Base-by-base conservation (phyloP, 371 early-diverging fungal species). In the Zopfochytrium polystomum region DNA sequence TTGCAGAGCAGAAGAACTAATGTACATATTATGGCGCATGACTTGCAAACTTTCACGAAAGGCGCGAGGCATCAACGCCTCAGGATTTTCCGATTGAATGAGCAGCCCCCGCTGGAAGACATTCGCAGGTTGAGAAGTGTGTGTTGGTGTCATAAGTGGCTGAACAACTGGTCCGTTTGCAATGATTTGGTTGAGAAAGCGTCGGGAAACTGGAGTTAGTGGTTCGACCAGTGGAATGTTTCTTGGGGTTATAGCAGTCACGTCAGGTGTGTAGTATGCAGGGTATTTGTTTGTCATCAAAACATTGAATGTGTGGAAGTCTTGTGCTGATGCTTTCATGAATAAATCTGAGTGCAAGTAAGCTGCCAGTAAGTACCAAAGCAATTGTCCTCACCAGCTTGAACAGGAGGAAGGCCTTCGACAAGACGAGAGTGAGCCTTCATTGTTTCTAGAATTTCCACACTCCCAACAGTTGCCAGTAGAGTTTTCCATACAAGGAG, bases 401-500 rank as follows among this genome's bases (percentile, higher is more conserved):
- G 27, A 1, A 63, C 48, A 13, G 66, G 53, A 1, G 77, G 67
- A 31, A 88, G 73, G 6, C 79, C 76, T 59, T 82, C 54, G 32
- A 74, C 58, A 27, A 56, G 59, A 30, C 85, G 70, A 1, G 81
- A 72, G 23, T 73, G 67, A 15, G 65, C 62, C 58, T 84, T 87
- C 31, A 87, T 64, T 4, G 60, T 46, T 11, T 65, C 67, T 30
- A 80, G 68, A n/a, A 71, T 65, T 5, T 80, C 72, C 1, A 78
- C 55, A 13, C 80, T 78, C 9, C 90, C 90, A 22, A 89, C 62
- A 3, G 83, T 86, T 5, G 78, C 61, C 18, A 84, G 58, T 13
- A 91, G 55, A 1, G 80, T 78, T 71, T 89, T 89, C 85, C 86
- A 86, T 2, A 87, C 59, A 9, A 84, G 58, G 1, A 89, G 66